These are phyloP conservation scores for Babesia ovis DNA, from an alignment of 169 alveolate genomes.

Conservation along the genomic window DNA sequence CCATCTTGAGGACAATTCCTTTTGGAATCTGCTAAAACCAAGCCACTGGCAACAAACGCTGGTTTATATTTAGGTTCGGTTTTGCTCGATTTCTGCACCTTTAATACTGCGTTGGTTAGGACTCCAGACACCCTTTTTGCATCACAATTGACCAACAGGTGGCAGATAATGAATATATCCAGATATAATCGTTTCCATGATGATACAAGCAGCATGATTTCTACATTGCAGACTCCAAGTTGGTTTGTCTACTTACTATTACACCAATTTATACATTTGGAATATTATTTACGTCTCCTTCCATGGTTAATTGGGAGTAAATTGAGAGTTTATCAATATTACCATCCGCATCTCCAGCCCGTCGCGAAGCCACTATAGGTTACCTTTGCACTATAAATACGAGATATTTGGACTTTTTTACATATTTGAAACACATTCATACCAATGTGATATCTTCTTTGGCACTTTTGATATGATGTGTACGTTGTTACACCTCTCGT, in stretches of 20 bases:
- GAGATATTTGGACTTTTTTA: neutral
- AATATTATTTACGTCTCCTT: neutral
- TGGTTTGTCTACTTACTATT: neutral
- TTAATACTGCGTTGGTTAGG: neutral
- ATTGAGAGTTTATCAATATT: neutral
- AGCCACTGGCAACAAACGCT: neutral
- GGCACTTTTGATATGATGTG: neutral
- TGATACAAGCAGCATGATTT: constrained; percentile 7
- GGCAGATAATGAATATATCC: neutral
- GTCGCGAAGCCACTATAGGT: neutral
- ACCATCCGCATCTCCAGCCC: neutral
- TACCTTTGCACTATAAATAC: neutral
- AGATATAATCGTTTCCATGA: neutral
- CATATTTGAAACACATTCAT: neutral
- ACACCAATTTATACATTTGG: neutral
- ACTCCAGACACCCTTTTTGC: neutral
- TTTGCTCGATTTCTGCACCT: neutral
- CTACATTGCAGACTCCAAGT: neutral
- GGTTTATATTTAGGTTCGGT: neutral
- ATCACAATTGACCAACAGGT: neutral
- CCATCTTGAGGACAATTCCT: neutral
- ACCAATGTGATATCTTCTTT: neutral
- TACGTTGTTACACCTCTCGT: neutral
- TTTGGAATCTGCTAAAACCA: neutral
- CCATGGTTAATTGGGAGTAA: neutral